phyloP scores from a whole-genome alignment of 768 basidiomycete genomes.

The Clitopilus passeckerianus region DNA sequence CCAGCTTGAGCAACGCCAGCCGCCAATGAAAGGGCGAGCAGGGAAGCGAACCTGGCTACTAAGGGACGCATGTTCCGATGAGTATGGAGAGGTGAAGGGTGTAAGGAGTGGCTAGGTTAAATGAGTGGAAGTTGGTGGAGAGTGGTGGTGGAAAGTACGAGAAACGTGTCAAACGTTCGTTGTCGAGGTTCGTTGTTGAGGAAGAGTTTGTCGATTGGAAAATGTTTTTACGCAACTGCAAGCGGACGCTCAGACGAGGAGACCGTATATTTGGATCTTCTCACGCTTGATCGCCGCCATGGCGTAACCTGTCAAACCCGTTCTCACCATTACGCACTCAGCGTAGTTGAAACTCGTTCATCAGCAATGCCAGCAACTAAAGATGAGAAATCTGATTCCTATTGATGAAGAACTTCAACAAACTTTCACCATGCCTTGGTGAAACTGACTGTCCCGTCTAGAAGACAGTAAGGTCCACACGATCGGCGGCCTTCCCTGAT shows the following conservation, averaged over 20 bases:
- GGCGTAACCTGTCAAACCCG: background rate
- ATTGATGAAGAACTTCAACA: no score
- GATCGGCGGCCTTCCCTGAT: no score
- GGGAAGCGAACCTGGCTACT: conserved; percentile 6
- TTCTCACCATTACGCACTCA: no score
- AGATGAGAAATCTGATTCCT: no score
- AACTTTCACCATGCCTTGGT: no score
- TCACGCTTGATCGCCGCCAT: background rate
- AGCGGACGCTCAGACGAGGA: background rate
- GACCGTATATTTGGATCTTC: background rate
- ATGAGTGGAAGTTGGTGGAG: background rate
- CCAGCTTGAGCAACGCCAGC: conserved; percentile 11
- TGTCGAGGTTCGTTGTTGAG: background rate
- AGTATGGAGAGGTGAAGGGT: background rate
- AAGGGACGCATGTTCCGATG: conserved; percentile 10
- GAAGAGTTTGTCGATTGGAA: background rate
- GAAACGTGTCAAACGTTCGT: conserved; percentile 1
- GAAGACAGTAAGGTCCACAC: no score
- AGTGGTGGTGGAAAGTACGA: conserved; percentile 1
- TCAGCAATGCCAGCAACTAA: no score
- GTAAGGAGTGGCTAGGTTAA: background rate
- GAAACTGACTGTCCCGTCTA: no score
- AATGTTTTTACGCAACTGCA: background rate
- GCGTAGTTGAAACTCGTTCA: no score
- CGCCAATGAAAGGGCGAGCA: conserved; percentile 14